Base-by-base conservation (phyloP, 2,329 filamentous ascomycete species). In the Colletotrichum viniferum region DNA sequence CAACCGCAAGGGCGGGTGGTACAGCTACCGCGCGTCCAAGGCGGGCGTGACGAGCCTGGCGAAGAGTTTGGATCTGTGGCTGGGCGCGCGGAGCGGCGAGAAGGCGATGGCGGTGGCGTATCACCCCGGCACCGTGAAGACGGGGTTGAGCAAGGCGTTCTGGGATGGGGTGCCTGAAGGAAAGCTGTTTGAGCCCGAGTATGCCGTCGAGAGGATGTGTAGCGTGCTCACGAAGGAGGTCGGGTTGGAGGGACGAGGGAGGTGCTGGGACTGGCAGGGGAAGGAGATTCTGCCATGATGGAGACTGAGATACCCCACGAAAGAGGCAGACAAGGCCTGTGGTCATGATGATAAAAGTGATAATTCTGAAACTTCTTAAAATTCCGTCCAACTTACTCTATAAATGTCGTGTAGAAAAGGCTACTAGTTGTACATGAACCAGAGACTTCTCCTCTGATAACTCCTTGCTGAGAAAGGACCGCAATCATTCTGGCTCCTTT, bases 61-160 rank as follows among this genome's bases (percentile, higher is more conserved):
- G 9, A 94, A 92, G 84, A 93, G 90, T 8, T 92, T 95, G 76
- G 95, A 97, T 81, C 88, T 94, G 32, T 90, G 92, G 80, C 84
- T 97, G 36, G 83, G 84, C 43, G 86, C 88, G 5, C 87, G 88
- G 56, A 88, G 89, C 74, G 91, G 88, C 0, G 89, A 90, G 1
- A 91, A 90, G 67, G 94, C 93, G 0, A 87, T 95, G 78, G 91
- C 92, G 2, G 85, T 97, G 13, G 90, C 89, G 12, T 88, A 97
- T 80, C 95, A 97, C 83, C 95, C 95, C 2, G 95, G 95, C 4
- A 97, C 95, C 2, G 94, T 97, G 64, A 92, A 90, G 85, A 97
- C 95, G 66, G 92, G 90, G 12, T 85, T 97, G 76, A 95, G 92
- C 77, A 89, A 87, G 79, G 92, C 92, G 58, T 97, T 94, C 81